A percentile compares a stretch with the other conserved stretches of the same genome.
phyloP scores from a whole-genome alignment of 2,329 filamentous ascomycete genomes.

The Fusarium azukiicola region DNA sequence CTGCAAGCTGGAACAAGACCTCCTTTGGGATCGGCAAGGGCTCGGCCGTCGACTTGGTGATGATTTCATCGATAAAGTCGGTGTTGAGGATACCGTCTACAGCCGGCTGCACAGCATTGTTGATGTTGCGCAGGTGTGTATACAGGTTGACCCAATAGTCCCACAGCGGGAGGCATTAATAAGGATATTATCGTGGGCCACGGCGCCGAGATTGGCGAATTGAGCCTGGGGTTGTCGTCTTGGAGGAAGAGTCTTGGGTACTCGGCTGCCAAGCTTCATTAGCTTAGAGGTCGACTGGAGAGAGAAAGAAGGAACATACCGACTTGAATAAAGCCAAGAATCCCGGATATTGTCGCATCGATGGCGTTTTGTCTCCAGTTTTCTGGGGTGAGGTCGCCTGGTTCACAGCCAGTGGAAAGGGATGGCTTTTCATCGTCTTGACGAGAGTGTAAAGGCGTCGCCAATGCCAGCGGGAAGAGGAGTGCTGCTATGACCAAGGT shows the following conservation, averaged over 20 bases:
- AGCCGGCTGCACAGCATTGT: conserved; percentile 14
- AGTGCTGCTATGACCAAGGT: neutral
- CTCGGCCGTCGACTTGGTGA: conserved; percentile 5
- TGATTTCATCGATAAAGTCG: conserved; percentile 1
- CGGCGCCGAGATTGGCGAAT: neutral
- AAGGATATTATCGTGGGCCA: too few species aligned
- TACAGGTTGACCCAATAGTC: conserved; percentile 14
- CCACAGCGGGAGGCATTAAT: too few species aligned
- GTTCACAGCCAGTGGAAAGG: neutral
- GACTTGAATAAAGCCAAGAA: conserved; percentile 11
- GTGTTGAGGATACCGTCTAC: conserved; percentile 9
- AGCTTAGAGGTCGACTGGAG: neutral
- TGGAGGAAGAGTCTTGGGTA: conserved; percentile 13
- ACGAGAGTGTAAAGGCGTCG: neutral
- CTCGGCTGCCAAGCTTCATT: neutral
- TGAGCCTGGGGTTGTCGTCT: conserved; percentile 10
- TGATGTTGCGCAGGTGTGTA: conserved; percentile 18
- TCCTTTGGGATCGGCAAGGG: neutral
- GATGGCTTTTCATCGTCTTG: conserved; percentile 3
- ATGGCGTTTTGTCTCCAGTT: conserved; percentile 13
- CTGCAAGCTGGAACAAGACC: conserved; percentile 5
- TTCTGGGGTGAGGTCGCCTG: conserved; percentile 11
- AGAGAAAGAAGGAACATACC: neutral
- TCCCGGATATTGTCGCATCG: conserved; percentile 15
- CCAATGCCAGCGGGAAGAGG: neutral